phyloP scores from a whole-genome alignment of 441 rosid species.

The Rhodomyrtus psidioides region DNA sequence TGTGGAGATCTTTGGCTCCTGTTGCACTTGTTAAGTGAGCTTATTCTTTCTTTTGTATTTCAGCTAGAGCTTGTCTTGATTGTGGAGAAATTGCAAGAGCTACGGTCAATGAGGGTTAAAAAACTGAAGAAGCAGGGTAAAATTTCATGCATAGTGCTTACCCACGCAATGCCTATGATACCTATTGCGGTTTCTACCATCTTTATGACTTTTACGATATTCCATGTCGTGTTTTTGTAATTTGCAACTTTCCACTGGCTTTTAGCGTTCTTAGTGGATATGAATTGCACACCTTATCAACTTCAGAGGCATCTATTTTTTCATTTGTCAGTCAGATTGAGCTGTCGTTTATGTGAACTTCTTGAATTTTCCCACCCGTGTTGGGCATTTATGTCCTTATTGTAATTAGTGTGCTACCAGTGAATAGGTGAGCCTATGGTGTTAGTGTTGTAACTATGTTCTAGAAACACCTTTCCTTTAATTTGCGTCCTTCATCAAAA shows the following conservation, averaged over 20 bases:
- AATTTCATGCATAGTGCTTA: neutral
- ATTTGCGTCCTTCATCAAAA: neutral
- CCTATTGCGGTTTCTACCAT: neutral
- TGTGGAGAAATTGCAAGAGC: constrained; percentile 76
- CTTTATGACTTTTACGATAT: neutral
- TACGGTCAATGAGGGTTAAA: constrained; percentile 46
- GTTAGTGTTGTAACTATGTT: neutral
- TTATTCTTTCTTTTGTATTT: constrained; percentile 7
- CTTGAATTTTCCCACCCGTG: neutral
- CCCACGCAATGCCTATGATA: accelerated
- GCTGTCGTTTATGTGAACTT: neutral
- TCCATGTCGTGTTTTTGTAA: neutral
- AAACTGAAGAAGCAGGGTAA: constrained; percentile 89
- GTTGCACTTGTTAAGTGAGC: neutral
- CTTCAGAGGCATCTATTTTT: neutral
- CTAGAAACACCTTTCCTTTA: neutral
- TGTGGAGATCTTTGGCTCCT: constrained; percentile 36
- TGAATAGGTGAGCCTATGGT: neutral
- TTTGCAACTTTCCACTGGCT: neutral
- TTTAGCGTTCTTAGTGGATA: neutral
- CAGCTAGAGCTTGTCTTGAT: constrained; percentile 83
- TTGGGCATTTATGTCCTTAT: neutral
- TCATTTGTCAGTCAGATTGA: neutral
- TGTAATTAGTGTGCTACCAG: neutral
- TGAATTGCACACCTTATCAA: neutral